Conservation (phyloP, 2,329 filamentous ascomycete species). For the Mollisiaceae sp. region DNA sequence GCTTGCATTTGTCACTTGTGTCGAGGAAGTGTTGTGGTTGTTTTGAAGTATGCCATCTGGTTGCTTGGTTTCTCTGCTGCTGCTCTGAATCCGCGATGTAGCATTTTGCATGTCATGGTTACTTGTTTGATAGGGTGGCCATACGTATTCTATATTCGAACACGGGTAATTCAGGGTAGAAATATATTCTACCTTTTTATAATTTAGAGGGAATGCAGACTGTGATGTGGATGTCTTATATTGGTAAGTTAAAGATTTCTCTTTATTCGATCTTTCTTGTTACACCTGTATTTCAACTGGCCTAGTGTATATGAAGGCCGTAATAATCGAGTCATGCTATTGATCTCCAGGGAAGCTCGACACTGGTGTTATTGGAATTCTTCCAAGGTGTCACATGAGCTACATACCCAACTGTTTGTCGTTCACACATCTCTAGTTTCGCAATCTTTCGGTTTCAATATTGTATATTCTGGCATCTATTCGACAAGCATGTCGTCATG, state of each 20-base stretch:
- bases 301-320: too few relatives aligned
- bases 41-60: slow-evolving; percentile 1
- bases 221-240: not conserved
- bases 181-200: not conserved
- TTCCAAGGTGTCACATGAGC: too few relatives aligned
- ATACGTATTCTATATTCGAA: not conserved
- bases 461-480: too few relatives aligned
- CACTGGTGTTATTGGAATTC: too few relatives aligned
- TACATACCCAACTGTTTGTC: too few relatives aligned
- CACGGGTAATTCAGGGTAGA: not conserved
- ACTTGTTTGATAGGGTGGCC: not conserved
- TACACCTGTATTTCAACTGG: too few relatives aligned
- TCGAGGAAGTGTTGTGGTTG: not conserved
- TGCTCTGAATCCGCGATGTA: not conserved
- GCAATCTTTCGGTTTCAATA: too few relatives aligned
- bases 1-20: not conserved
- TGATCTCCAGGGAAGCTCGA: too few relatives aligned
- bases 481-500: too few relatives aligned
- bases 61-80: slow-evolving; percentile 2
- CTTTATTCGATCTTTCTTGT: too few relatives aligned
- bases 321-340: too few relatives aligned
- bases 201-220: not conserved
- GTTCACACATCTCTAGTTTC: too few relatives aligned
- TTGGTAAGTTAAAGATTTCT: not conserved
- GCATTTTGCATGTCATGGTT: slow-evolving; percentile 1